Percentiles rank a stretch among this genome's conserved stretches.
phyloP scores from a whole-genome alignment of 176 grass and related monocot species.

The Rhynchospora pubera region DNA sequence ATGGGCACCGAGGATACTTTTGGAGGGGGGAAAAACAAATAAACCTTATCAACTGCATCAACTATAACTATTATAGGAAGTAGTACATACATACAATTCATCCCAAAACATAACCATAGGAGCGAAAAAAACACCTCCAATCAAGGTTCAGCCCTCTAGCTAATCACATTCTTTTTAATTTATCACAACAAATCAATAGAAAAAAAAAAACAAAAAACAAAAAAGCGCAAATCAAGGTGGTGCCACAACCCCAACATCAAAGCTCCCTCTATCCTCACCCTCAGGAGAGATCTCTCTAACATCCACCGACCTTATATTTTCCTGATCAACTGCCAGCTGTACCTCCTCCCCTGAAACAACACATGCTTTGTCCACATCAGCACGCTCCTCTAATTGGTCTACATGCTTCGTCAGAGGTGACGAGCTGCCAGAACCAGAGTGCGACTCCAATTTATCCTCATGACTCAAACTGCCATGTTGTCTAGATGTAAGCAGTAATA shows the following conservation, averaged over 20 bases:
- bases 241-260: slow-evolving; percentile 76
- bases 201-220: background rate
- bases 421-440: slow-evolving; percentile 38
- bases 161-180: background rate
- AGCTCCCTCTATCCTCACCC: slow-evolving; percentile 43
- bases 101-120: background rate
- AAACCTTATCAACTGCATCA: background rate
- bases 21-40: no score
- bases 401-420: slow-evolving; percentile 82
- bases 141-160: background rate
- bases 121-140: background rate
- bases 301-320: slow-evolving; percentile 71
- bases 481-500: slow-evolving; percentile 18
- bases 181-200: background rate
- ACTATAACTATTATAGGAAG: background rate
- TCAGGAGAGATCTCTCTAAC: slow-evolving; percentile 79
- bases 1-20: background rate
- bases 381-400: slow-evolving; percentile 51
- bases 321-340: slow-evolving; percentile 52
- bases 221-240: slow-evolving; percentile 25
- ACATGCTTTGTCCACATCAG: slow-evolving; percentile 83
- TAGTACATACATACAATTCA: background rate
- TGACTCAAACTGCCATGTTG: slow-evolving; percentile 58
- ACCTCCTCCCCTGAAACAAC: slow-evolving; percentile 57
- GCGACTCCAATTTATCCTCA: slow-evolving; percentile 67